These are phyloP conservation scores for Orychophragmus violaceus DNA, from an alignment of 345 rosid genomes.

Conservation along the genomic window DNA sequence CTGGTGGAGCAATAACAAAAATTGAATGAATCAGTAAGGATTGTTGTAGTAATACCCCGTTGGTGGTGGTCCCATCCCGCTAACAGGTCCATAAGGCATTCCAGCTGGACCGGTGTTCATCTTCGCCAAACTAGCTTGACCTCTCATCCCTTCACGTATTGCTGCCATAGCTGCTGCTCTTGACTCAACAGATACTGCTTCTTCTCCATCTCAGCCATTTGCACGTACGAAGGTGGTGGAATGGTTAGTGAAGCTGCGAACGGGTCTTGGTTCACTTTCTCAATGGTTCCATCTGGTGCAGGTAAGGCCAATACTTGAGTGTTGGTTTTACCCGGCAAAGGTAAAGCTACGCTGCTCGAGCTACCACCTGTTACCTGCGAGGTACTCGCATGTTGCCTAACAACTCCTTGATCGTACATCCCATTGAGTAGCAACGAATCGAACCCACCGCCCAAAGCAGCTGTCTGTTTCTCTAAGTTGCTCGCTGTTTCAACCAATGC, in stretches of 20 bases:
- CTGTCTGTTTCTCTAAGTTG: slow-evolving; percentile 66
- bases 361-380: slow-evolving; percentile 73
- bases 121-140: slow-evolving; percentile 62
- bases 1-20: not conserved
- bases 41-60: slow-evolving; percentile 44
- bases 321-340: slow-evolving; percentile 43
- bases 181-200: slow-evolving; percentile 57
- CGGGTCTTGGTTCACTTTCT: slow-evolving; percentile 61
- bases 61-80: slow-evolving; percentile 28
- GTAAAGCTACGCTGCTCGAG: slow-evolving; percentile 73
- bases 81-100: slow-evolving; percentile 54
- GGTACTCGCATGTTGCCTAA: slow-evolving; percentile 73
- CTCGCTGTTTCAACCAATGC: slow-evolving; percentile 86
- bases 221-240: slow-evolving; percentile 76
- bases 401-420: slow-evolving; percentile 92
- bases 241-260: slow-evolving; percentile 58
- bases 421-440: slow-evolving; percentile 76
- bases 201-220: slow-evolving; percentile 81
- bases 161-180: slow-evolving; percentile 81
- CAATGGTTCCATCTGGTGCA: slow-evolving; percentile 72
- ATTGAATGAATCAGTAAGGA: slow-evolving; percentile 26
- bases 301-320: slow-evolving; percentile 67
- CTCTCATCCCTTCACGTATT: slow-evolving; percentile 79
- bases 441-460: slow-evolving; percentile 69
- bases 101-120: slow-evolving; percentile 35